Evolutionary conservation across 129 eudicot species (phyloP).

Genomic region (carrot (Daucus carota)): DNA sequence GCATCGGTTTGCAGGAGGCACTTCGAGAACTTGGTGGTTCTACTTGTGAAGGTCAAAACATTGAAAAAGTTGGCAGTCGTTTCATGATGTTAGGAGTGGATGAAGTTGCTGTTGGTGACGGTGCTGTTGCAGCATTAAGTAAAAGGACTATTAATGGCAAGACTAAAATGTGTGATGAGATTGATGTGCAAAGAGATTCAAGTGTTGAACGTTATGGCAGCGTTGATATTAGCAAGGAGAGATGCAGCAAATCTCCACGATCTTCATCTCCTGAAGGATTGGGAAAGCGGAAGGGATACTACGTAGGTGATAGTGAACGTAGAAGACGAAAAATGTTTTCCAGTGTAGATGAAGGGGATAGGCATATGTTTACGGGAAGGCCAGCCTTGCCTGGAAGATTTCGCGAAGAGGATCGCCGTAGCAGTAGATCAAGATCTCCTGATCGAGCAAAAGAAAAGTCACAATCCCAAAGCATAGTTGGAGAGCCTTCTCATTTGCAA

Average conservation of each 20-base stretch:
- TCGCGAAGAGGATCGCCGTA: constrained; percentile 28
- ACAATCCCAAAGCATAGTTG: constrained; percentile 45
- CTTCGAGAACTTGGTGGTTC: constrained; percentile 14
- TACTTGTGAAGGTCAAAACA: constrained; percentile 14
- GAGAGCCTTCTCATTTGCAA: constrained; percentile 34
- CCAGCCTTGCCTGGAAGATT: constrained; percentile 26
- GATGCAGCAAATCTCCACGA: not conserved
- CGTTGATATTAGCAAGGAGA: constrained; percentile 24
- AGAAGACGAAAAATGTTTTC: constrained; percentile 20
- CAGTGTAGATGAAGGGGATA: constrained; percentile 22
- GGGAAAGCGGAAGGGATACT: constrained; percentile 19
- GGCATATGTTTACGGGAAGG: constrained; percentile 18
- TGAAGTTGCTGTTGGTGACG: constrained; percentile 1
- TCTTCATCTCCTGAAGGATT: constrained; percentile 24
- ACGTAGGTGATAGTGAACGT: constrained; percentile 30
- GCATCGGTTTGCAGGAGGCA: constrained; percentile 34
- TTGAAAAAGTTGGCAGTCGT: constrained; percentile 19
- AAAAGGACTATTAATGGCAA: constrained; percentile 5
- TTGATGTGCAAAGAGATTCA: constrained; percentile 12
- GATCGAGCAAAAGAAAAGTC: constrained; percentile 30
- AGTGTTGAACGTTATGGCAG: constrained; percentile 28
- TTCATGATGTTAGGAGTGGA: not conserved
- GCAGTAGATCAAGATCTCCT: constrained; percentile 44
- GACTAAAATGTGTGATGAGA: constrained; percentile 19
- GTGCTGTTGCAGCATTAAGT: not conserved